These are phyloP conservation scores for Solanum ahanhuiri DNA, from an alignment of 257 asterid species.

Conservation along the genomic window DNA sequence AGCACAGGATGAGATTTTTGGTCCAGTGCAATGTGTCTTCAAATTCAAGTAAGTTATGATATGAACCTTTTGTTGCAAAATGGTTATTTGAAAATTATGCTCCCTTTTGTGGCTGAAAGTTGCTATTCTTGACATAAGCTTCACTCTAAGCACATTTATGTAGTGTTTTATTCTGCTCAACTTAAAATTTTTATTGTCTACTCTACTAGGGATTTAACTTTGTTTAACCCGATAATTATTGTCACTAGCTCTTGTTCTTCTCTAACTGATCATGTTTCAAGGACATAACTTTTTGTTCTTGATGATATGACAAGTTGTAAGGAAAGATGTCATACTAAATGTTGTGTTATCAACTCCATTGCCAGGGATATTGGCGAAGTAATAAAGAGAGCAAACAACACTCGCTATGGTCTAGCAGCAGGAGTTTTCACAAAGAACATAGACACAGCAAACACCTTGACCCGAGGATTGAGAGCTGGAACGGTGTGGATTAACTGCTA, in stretches of 20 bases:
- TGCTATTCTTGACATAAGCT: not conserved
- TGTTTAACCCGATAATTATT: not conserved
- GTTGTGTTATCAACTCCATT: not conserved
- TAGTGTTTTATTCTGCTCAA: not conserved
- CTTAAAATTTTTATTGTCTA: not conserved
- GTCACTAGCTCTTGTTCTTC: not conserved
- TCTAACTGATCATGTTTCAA: not conserved
- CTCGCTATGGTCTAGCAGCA: slow-evolving; percentile 68
- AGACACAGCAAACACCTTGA: slow-evolving; percentile 58
- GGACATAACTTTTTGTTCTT: not conserved
- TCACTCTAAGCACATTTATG: not conserved
- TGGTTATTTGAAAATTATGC: not conserved
- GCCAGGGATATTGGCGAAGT: slow-evolving; percentile 58
- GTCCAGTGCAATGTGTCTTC: slow-evolving; percentile 69
- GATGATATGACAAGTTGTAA: not conserved
- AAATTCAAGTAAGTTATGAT: slow-evolving; percentile 56
- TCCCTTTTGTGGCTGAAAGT: not conserved
- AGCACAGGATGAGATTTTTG: slow-evolving; percentile 69
- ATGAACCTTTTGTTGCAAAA: not conserved
- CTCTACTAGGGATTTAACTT: not conserved
- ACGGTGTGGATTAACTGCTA: slow-evolving; percentile 72
- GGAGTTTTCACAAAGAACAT: slow-evolving; percentile 55
- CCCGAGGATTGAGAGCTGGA: slow-evolving; percentile 61
- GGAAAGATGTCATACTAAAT: not conserved
- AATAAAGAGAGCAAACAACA: slow-evolving; percentile 50